Evolutionary conservation across 2,329 filamentous ascomycete genomes (phyloP), one percentile per base, ranked within the genome.

Genomic region (Penicillium italicum): DNA sequence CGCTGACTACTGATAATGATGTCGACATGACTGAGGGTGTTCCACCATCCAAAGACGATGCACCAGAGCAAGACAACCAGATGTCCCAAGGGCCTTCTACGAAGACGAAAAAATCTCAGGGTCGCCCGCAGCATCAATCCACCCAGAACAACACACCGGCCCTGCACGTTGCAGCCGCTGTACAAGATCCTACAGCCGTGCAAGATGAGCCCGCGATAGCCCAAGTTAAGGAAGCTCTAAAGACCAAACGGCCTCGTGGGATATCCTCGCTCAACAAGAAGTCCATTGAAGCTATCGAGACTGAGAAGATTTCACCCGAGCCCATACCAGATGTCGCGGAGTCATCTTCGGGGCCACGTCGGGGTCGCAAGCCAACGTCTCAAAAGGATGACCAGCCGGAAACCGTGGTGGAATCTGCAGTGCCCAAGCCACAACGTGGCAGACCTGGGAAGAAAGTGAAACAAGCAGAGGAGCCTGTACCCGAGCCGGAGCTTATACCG

Each of bases 381-480:
- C 22, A 36, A 24, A 63, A 52, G 44, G 46, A 59, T 38, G 57
- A 59, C 14, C 46, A 52, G 12, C 20, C 20, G 3, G 43, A 50
- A 22, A 16, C 14, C 18, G 38, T 56, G 11, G 38, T 57, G n/a
- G 55, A 56, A 52, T 31, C 55, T n/a, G 55, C 46, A 45, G 20
- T 52, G 33, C 33, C 48, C 20, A 47, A 53, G 7, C 46, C 56
- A 44, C 58, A 50, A 33, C 53, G 55, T 7, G 56, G 56, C 10
- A 47, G 43, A 43, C 34, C 54, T 28, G 47, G 30, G 0, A 59
- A 56, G 22, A 57, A 56, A 20, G 33, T 26, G 10, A 53, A 43
- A 4, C 44, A 36, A 28, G 12, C 41, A 37, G 33, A 42, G 9
- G 50, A 60, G 33, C 30, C 28, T 9, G 57, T 61, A 44, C 28